A percentile compares a stretch with the other conserved stretches of the same genome.
Conservation (phyloP, 345 rosid genomes). For the Eucalyptus pauciflora region DNA sequence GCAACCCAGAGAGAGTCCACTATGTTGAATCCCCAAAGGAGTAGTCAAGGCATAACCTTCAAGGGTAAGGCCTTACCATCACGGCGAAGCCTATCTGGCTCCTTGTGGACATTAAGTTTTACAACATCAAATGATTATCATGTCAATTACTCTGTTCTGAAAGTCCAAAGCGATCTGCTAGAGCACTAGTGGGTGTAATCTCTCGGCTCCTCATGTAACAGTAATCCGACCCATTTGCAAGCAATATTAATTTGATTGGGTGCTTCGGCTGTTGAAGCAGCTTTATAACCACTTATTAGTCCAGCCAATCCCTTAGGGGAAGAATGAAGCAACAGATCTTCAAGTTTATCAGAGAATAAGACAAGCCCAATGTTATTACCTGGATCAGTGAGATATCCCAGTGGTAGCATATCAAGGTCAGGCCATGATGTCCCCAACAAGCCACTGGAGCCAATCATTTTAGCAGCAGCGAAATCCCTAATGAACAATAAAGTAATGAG, state of each 20-base stretch:
- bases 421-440: conserved; percentile 84
- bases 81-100: background rate
- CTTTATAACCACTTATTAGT: background rate
- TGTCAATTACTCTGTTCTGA: background rate
- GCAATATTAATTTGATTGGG: background rate
- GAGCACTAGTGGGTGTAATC: background rate
- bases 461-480: conserved; percentile 56
- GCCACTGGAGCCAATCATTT: conserved; percentile 58
- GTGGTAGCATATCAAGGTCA: conserved; percentile 85
- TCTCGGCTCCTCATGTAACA: background rate
- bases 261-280: background rate
- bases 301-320: background rate
- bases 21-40: background rate
- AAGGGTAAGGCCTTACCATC: background rate
- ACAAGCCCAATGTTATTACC: conserved; percentile 16
- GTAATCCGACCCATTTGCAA: background rate
- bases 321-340: background rate
- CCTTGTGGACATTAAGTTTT: background rate
- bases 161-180: background rate
- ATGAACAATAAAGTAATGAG: background rate
- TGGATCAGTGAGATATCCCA: conserved; percentile 88
- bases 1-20: background rate
- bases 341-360: background rate
- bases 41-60: background rate
- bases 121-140: background rate